Evolutionary conservation across 352 stramenopile genomes (phyloP).

Genomic region (Phytophthora constricta): DNA sequence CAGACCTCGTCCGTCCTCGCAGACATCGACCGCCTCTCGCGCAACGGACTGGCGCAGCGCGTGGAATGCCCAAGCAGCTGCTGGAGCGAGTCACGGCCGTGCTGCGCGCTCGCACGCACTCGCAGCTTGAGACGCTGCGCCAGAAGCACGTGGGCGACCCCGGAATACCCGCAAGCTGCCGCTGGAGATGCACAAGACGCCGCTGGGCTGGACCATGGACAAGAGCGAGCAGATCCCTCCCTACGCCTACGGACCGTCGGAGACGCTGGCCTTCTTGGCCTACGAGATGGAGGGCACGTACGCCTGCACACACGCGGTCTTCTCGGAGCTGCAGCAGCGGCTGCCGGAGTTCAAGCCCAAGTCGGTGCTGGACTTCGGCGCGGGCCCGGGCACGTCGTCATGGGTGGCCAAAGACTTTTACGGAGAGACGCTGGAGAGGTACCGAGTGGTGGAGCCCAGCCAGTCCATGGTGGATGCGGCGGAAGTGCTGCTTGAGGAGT

Average conservation of each 20-base stretch:
- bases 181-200: slow-evolving; percentile 80
- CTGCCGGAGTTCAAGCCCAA: slow-evolving; percentile 63
- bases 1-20: slow-evolving; percentile 43
- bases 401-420: slow-evolving; percentile 84
- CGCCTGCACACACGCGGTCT: slow-evolving; percentile 71
- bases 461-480: slow-evolving; percentile 88
- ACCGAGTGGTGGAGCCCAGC: slow-evolving; percentile 82
- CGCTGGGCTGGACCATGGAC: slow-evolving; percentile 82
- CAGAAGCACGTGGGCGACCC: slow-evolving; percentile 60
- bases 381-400: slow-evolving; percentile 72
- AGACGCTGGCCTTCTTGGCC: slow-evolving; percentile 79
- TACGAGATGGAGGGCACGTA: slow-evolving; percentile 81
- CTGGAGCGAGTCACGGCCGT: slow-evolving; percentile 64
- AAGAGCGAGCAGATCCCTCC: slow-evolving; percentile 66
- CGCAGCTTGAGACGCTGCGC: slow-evolving; percentile 74
- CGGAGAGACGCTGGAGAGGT: slow-evolving; percentile 61
- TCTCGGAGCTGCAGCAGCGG: slow-evolving; percentile 65
- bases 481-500: slow-evolving; percentile 72
- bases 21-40: slow-evolving; percentile 65
- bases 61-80: slow-evolving; percentile 79
- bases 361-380: slow-evolving; percentile 82
- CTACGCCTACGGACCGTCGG: slow-evolving; percentile 69
- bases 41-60: slow-evolving; percentile 68
- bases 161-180: slow-evolving; percentile 60
- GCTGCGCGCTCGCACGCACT: slow-evolving; percentile 75